Base-by-base conservation (phyloP, 164 flowering plant species). In the Brasenia schreberi region DNA sequence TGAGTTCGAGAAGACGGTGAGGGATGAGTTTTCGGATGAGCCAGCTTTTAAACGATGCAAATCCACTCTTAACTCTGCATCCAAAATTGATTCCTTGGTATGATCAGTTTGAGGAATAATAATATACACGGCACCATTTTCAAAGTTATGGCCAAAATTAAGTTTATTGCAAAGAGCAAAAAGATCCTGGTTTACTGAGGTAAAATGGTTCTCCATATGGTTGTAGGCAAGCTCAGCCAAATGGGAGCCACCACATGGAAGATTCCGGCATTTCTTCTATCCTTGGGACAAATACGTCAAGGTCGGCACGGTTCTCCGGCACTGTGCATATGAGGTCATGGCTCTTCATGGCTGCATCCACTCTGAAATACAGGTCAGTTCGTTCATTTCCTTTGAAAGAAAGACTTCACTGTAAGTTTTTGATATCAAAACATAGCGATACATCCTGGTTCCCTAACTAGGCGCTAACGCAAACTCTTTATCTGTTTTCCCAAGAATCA, bases 191-290 rank as follows among this genome's bases (percentile, higher is more conserved):
- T 56, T 56, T 56, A 56, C n/a, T 12, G 12, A 56, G 59, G 59
- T 11, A n/a, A n/a, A 56, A n/a, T 0, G n/a, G 12, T n/a, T 60
- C 7, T 60, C 6, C 62, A 7, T 60, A 7, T 60, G 17, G 6
- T 17, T 70, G 59, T 45, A 87, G 91, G 91, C 96, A 17, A 72
- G 11, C 65, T 76, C 94, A 0, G 97, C 97, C 19, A 89, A 87
- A 78, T 91, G 97, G 97, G 97, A 91, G 74, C 94, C 94, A 19
- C 94, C 94, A 5, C 97, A 91, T 70, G 96, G 94, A 1, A 79
- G 80, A 68, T 89, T 87, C 70, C 12, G 69, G 2, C 87, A 79
- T 68, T 83, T 83, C 76, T 84, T 83, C 78, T 89, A 87, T 64
- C 97, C 96, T 6, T 87, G 96, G 96, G 70, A 81, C 0, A 85